Evolutionary conservation across 2,329 filamentous ascomycete species (phyloP).

Genomic region (Aspergillus pseudonomiae): DNA sequence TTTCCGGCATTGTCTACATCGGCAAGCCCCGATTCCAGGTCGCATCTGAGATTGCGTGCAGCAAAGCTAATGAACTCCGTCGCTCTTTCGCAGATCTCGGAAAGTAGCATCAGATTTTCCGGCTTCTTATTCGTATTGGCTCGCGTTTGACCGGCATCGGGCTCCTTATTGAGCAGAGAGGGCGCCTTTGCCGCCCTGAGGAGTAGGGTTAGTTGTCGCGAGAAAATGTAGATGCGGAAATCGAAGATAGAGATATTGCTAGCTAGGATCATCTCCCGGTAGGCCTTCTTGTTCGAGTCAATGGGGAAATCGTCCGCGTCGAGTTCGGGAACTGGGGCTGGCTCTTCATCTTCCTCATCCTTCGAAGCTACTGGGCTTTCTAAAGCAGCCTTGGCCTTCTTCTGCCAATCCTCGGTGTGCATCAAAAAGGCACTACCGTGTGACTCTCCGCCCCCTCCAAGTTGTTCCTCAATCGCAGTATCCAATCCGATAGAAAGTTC

Average conservation of each 20-base stretch:
- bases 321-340: constrained; percentile 30
- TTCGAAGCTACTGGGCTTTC: constrained; percentile 37
- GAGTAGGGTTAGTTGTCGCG: constrained; percentile 80
- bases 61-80: constrained; percentile 82
- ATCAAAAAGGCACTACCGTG: constrained; percentile 73
- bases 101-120: constrained; percentile 78
- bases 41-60: constrained; percentile 76
- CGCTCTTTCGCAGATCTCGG: constrained; percentile 81
- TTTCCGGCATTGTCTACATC: constrained; percentile 40
- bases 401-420: constrained; percentile 74
- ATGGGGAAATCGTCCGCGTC: constrained; percentile 42
- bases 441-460: constrained; percentile 61
- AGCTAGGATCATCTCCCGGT: constrained; percentile 86
- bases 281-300: constrained; percentile 71
- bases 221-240: constrained; percentile 91
- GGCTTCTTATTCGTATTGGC: constrained; percentile 59
- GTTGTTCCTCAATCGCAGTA: constrained; percentile 75
- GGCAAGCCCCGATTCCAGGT: constrained; percentile 67
- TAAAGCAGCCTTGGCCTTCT: constrained; percentile 58
- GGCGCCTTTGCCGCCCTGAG: constrained; percentile 74
- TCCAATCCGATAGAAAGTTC: constrained; percentile 89
- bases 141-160: constrained; percentile 40
- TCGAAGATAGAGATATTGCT: constrained; percentile 97
- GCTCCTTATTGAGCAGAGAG: constrained; percentile 37
- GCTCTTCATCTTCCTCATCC: constrained; percentile 34